Evolutionary conservation across 2,329 filamentous ascomycete species (phyloP).

Genomic region (Tympanopsis confertula): DNA sequence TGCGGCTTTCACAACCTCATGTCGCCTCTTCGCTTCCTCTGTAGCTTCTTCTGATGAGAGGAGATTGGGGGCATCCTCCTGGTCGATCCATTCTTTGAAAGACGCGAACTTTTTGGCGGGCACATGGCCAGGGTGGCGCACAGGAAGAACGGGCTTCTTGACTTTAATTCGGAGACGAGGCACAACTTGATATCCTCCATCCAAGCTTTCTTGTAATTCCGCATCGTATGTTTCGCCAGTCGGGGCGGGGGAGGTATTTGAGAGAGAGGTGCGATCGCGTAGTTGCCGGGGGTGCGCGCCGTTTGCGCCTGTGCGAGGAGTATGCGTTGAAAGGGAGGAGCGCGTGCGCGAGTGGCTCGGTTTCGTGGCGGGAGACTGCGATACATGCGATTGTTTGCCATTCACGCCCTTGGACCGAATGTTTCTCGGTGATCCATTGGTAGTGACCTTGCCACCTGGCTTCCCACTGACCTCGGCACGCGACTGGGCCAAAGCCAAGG

Average conservation of each 20-base stretch:
- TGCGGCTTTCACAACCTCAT: slow-evolving; percentile 61
- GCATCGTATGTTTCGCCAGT: too few relatives aligned
- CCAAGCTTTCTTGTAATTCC: too few relatives aligned
- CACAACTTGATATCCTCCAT: too few relatives aligned
- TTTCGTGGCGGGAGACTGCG: neutral
- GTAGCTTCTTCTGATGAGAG: slow-evolving; percentile 51
- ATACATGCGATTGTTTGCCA: neutral
- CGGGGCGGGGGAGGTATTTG: too few relatives aligned
- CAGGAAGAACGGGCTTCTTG: slow-evolving; percentile 40
- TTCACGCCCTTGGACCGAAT: neutral
- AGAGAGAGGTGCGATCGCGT: too few relatives aligned
- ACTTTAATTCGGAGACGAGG: slow-evolving; percentile 30
- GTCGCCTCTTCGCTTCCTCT: slow-evolving; percentile 58
- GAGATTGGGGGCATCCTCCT: slow-evolving; percentile 42
- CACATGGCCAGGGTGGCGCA: slow-evolving; percentile 34
- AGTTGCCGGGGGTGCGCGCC: too few relatives aligned
- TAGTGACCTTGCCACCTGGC: too few relatives aligned
- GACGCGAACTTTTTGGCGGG: slow-evolving; percentile 44
- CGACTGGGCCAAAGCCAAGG: neutral
- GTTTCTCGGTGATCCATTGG: neutral
- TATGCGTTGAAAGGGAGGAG: too few relatives aligned
- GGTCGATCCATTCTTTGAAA: slow-evolving; percentile 37
- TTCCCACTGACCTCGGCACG: neutral
- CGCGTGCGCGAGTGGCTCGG: neutral
- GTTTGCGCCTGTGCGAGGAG: too few relatives aligned